Base-by-base conservation (phyloP, 352 stramenopile species). In the Phytophthora macrochlamydospora region DNA sequence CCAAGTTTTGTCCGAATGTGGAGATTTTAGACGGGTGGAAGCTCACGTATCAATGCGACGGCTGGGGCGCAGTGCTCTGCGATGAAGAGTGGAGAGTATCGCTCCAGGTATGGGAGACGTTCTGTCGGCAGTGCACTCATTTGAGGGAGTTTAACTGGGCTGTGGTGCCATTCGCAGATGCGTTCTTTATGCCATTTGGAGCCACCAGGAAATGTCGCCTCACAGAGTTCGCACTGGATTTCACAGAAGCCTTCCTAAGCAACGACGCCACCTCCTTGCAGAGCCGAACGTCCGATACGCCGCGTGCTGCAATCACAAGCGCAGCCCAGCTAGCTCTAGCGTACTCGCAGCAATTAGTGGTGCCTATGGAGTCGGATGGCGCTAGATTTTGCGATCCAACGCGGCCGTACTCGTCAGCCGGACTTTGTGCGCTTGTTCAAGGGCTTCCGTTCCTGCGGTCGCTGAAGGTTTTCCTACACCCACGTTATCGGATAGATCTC, bases 121-220 rank as follows among this genome's bases (percentile, higher is more conserved):
- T 89, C 38, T 84, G 74, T 49, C 50, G 30, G 3, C 64, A 59
- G 7, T 87, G 80, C 29, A 57, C 65, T 7, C 42, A 76, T 6
- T 50, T 90, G 33, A 71, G 70, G 2, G 78, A 87, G 62, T 90
- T 90, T 61, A 87, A 87, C 56, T 87, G 79, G 76, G 67, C 65
- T 0, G 76, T 86, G 30, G 78, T 81, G 18, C 81, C 81, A 9
- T 86, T 83, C 46, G 75, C 65, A 0, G 81, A 87, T 18, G 66
- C 59, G 0, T 90, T 87, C 56, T 72, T 90, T 12, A 56, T 66
- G 13, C 67, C 76, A 13, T 90, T 89, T 31, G 76, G 75, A 1
- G 64, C 67, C 1, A 73, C 71, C 3, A 58, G 62, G 7, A 89
- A 86, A 58, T 71, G 50, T 28, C 71, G 71, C 13, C 65, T 89